phyloP scores from a whole-genome alignment of 768 basidiomycete genomes.

The Serendipita sp. region DNA sequence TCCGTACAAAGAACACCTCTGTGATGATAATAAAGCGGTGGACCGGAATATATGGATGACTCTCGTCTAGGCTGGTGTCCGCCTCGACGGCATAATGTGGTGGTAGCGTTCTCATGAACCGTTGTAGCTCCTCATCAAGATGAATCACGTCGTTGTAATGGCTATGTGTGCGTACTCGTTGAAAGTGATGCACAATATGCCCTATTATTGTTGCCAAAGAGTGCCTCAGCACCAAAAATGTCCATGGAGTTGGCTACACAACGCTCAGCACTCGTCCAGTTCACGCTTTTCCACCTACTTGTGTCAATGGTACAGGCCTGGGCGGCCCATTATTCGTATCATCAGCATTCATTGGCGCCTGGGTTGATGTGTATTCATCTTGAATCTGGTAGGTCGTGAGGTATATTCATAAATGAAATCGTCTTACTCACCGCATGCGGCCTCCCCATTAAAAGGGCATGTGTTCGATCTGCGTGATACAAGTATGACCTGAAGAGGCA shows the following conservation, averaged over 20 bases:
- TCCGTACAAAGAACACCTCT: conserved; percentile 74
- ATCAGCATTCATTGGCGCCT: conserved; percentile 55
- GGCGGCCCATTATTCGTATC: conserved; percentile 18
- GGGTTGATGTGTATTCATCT: conserved; percentile 74
- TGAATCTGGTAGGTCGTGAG: conserved; percentile 32
- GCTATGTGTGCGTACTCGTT: conserved; percentile 58
- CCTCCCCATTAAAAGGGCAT: conserved; percentile 78
- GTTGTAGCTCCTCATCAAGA: conserved; percentile 70
- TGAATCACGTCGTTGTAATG: conserved; percentile 71
- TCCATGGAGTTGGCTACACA: conserved; percentile 62
- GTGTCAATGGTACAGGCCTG: conserved; percentile 2
- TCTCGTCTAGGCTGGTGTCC: conserved; percentile 60
- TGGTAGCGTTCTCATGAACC: conserved; percentile 60
- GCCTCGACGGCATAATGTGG: conserved; percentile 56
- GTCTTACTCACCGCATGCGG: conserved; percentile 37
- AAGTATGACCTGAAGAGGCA: conserved; percentile 50
- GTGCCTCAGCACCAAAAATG: conserved; percentile 76
- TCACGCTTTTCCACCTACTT: not conserved
- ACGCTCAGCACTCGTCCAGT: conserved; percentile 10
- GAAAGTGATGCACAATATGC: conserved; percentile 84
- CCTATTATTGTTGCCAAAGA: conserved; percentile 73
- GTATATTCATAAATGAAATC: conserved; percentile 9
- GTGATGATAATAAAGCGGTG: conserved; percentile 83
- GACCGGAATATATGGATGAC: conserved; percentile 47
- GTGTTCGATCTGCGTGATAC: conserved; percentile 87